phyloP scores from a whole-genome alignment of 192 early-diverging fungal species.

The Coemansia sp. region DNA sequence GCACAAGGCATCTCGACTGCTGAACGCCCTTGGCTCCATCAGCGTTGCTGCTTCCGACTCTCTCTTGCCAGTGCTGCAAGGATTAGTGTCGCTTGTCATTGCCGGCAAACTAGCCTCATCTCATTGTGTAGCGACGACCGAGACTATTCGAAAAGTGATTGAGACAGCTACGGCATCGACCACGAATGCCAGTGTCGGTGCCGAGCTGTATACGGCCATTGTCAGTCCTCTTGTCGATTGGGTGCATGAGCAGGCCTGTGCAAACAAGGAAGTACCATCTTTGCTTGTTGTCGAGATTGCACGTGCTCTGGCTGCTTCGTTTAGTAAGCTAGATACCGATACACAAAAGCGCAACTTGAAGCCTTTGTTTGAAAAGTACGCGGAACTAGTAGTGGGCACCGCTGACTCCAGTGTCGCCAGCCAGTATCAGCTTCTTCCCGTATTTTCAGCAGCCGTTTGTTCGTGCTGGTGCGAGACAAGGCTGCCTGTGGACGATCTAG shows the following conservation, averaged over 20 bases:
- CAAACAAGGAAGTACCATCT: neutral
- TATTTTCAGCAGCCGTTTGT: conserved; percentile 39
- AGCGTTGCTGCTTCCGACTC: conserved; percentile 22
- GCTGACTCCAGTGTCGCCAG: neutral
- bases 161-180: conserved; percentile 9
- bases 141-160: conserved; percentile 42
- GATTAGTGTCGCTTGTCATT: conserved; percentile 11
- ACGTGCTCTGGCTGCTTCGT: conserved; percentile 12
- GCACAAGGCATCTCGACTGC: conserved; percentile 29
- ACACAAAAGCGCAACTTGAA: conserved; percentile 17
- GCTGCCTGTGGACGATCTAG: conserved; percentile 50
- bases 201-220: conserved; percentile 8
- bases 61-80: conserved; percentile 20
- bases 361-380: conserved; percentile 20
- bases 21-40: conserved; percentile 43
- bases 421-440: conserved; percentile 10
- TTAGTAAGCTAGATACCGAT: conserved; percentile 22
- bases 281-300: conserved; percentile 31
- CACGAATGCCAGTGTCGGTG: neutral
- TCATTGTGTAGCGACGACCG: conserved; percentile 9
- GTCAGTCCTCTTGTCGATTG: conserved; percentile 27
- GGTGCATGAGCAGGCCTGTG: neutral
- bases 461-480: conserved; percentile 45
- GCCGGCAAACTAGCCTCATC: conserved; percentile 11
- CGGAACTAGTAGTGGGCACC: neutral